Evolutionary conservation across 129 eudicot species (phyloP), one percentile per base, ranked within the genome.

Genomic region (Solidago caesia): DNA sequence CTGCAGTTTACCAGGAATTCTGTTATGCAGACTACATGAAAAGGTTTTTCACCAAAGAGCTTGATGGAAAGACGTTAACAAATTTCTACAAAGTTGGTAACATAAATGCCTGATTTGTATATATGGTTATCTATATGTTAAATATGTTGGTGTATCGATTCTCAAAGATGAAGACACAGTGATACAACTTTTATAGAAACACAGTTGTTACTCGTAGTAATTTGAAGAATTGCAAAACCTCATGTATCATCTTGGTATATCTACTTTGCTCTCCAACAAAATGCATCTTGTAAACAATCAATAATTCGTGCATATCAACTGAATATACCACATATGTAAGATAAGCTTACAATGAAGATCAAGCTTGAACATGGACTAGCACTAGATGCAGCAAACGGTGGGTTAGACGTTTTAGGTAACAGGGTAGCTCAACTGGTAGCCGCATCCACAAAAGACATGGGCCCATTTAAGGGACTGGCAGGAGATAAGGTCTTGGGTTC

Each of bases 1-100:
- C 91, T 4, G 89, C 91, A 5, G 79, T 64, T 53, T 89, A 76
- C 74, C 71, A 60, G 52, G 75, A 77, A 21, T 84, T 87, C 33
- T 4, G 62, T 43, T 77, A 69, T 10, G 44, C 58, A 4, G 92
- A 87, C 68, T 87, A 79, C 85, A 73, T 84, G 61, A 71, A 7
- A 70, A 83, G 87, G 75, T 87, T 87, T 78, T 84, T 87, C 58
- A 76, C 76, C 7, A 87, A 87, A 83, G 89, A 82, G 74, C 81
- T 87, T 58, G 87, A 82, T 57, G 92, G 83, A 11, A 87, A 80
- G 67, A 73, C 85, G 15, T 71, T 84, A 39, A 82, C 84, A 16
- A 76, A 82, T 74, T 87, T 79, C 77, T 84, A 87, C 79, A 77
- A 62, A 74, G 53, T 79, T 6, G 27, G 42, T 75, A 44, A 84